A percentile compares a stretch with the other conserved stretches of the same genome.
Evolutionary conservation across 371 early-diverging fungal genomes (phyloP).

Genomic region (Apophysomyces variabilis): DNA sequence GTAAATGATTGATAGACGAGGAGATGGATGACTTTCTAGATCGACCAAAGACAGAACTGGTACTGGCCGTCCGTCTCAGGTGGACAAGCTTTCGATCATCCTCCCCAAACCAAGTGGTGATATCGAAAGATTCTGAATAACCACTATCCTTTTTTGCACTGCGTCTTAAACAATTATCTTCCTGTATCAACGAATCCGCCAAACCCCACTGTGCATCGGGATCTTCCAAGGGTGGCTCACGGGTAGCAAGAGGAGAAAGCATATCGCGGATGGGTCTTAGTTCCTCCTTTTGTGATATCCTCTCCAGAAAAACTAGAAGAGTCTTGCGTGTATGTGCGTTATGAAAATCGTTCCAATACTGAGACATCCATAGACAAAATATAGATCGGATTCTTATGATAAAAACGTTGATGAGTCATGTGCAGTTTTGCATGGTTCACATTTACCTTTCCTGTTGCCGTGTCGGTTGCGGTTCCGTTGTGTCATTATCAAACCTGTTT

Average conservation of each 20-base stretch:
- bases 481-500: constrained; percentile 42
- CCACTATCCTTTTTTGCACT: constrained; percentile 49
- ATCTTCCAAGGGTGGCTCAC: constrained; percentile 47
- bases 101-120: constrained; percentile 3
- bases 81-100: constrained; percentile 3
- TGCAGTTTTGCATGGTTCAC: background rate
- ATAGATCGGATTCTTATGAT: constrained; percentile 47
- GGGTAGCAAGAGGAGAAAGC: constrained; percentile 42
- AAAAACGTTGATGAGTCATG: constrained; percentile 18
- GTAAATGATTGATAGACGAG: constrained; percentile 19
- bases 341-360: constrained; percentile 60
- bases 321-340: constrained; percentile 51
- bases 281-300: constrained; percentile 37
- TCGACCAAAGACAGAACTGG: constrained; percentile 23
- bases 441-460: constrained; percentile 42
- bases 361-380: constrained; percentile 51
- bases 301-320: constrained; percentile 51
- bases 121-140: constrained; percentile 23
- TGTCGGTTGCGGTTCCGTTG: constrained; percentile 34
- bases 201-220: constrained; percentile 53
- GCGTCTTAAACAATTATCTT: constrained; percentile 8
- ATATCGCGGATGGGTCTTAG: constrained; percentile 47
- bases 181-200: constrained; percentile 29
- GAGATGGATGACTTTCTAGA: constrained; percentile 24
- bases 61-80: constrained; percentile 20